Evolutionary conservation across 352 stramenopile genomes (phyloP).

Genomic region (Phytophthora niederhauseri): DNA sequence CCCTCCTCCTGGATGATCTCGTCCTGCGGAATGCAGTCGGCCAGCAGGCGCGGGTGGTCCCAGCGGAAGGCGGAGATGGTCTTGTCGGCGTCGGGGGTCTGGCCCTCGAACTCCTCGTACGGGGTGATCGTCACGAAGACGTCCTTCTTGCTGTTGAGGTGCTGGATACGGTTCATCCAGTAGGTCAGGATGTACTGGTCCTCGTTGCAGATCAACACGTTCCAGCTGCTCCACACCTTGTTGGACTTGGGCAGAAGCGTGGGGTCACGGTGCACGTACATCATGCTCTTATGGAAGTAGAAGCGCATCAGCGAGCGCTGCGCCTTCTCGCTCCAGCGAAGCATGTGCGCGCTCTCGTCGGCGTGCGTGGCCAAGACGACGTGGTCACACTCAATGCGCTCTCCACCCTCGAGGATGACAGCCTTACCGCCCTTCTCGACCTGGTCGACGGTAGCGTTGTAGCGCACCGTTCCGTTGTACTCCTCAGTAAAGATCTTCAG

Average conservation of each 20-base stretch:
- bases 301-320: conserved; percentile 79
- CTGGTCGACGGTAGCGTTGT: conserved; percentile 65
- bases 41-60: conserved; percentile 85
- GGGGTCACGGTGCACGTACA: conserved; percentile 86
- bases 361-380: conserved; percentile 85
- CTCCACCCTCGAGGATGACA: conserved; percentile 69
- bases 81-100: conserved; percentile 52
- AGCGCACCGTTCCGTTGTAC: conserved; percentile 81
- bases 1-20: conserved; percentile 87
- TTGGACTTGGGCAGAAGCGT: conserved; percentile 72
- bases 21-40: conserved; percentile 83
- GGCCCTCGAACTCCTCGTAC: conserved; percentile 75
- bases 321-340: conserved; percentile 70
- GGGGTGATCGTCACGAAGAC: conserved; percentile 89
- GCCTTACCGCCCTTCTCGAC: conserved; percentile 84
- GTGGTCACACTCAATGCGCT: conserved; percentile 86
- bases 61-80: conserved; percentile 82
- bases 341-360: conserved; percentile 79
- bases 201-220: conserved; percentile 84
- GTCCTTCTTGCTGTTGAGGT: conserved; percentile 84
- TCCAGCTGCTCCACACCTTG: conserved; percentile 87
- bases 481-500: conserved; percentile 87
- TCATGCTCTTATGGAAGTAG: conserved; percentile 89
- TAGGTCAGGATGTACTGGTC: conserved; percentile 90
- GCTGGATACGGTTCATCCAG: conserved; percentile 92